Base-by-base conservation (phyloP, 1,139 yeast genomes). In the Saccharomyces hybrid region DNA sequence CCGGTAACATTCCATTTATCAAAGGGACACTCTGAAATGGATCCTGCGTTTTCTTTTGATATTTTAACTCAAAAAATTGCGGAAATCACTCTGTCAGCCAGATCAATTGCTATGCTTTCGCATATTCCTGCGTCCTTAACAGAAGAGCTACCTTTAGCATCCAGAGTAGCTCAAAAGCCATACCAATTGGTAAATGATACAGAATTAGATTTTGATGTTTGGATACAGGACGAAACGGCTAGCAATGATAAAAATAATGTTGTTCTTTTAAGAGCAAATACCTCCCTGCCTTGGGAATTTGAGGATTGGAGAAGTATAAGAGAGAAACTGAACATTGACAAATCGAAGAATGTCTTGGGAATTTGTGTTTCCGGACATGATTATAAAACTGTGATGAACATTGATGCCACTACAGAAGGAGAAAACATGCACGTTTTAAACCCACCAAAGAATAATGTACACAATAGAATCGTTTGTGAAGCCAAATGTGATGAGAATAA, bases 251-350 rank as follows among this genome's bases (percentile, higher is more conserved):
- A 11, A 48, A 65, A 62, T n/a, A 65, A 63, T 26, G 55, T 70
- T 44, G 74, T 77, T 0, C 56, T 66, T 0, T 69, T 90, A 26
- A 73, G 74, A 50, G 78, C 83, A 48, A 79, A 80, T 3, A 79
- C 78, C 4, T 72, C 73, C 5, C 71, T 81, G 8, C 86, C 91
- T 0, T 95, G 98, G 98, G 84, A 93, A 48, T 95, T 95, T 74
- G 96, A 91, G 65, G 97, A 93, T 65, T 93, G 98, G 97, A 78
- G 88, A 59, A 79, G 78, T 34, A 81, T 90, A 23, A 83, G 99
- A 69, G 96, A 93, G 65, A 83, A 84, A 56, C 74, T 90, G 55
- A 84, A 82, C 58, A 81, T 88, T 2, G 85, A 86, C 59, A 80
- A 79, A 50, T 81, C 78, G 27, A 76, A 75, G 25, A 85, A 83